A percentile compares a stretch with the other conserved stretches of the same genome.
Conservation (phyloP, 192 early-diverging fungal species). For the Coemansia sp. region DNA sequence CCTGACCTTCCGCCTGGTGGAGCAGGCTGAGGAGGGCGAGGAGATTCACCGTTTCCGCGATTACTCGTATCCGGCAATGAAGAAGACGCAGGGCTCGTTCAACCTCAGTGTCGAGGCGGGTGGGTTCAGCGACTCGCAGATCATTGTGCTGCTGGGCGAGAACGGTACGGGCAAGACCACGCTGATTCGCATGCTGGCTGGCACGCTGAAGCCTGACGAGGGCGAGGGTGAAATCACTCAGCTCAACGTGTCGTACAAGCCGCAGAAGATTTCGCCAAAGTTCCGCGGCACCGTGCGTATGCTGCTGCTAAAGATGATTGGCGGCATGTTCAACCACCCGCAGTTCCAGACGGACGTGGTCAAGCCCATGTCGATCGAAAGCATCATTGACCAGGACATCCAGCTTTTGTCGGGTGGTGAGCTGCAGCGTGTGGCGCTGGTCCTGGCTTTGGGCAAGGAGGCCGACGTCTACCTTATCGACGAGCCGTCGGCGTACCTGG, state of each 20-base stretch:
- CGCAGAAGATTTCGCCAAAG: slow-evolving; percentile 97
- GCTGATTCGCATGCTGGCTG: slow-evolving; percentile 90
- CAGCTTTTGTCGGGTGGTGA: slow-evolving; percentile 91
- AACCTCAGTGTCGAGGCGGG: slow-evolving; percentile 69
- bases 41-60: slow-evolving; percentile 61
- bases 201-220: slow-evolving; percentile 72
- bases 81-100: slow-evolving; percentile 82
- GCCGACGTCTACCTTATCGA: slow-evolving; percentile 98
- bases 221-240: slow-evolving; percentile 68
- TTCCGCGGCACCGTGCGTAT: slow-evolving; percentile 87
- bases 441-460: slow-evolving; percentile 76
- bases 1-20: slow-evolving; percentile 88
- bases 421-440: slow-evolving; percentile 97
- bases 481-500: slow-evolving; percentile 96
- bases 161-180: slow-evolving; percentile 99
- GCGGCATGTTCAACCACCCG: slow-evolving; percentile 74
- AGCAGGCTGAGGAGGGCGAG: slow-evolving; percentile 73
- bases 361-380: slow-evolving; percentile 90
- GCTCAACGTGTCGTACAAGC: slow-evolving; percentile 91
- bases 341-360: slow-evolving; percentile 96
- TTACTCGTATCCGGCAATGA: slow-evolving; percentile 85
- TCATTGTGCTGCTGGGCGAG: slow-evolving; percentile 96
- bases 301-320: slow-evolving; percentile 87
- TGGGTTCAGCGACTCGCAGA: slow-evolving; percentile 93
- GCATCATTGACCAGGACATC: slow-evolving; percentile 88